A percentile compares a stretch with the other conserved stretches of the same genome.
Conservation (phyloP, 352 stramenopile species). For the Pelagophyceae sp. region DNA sequence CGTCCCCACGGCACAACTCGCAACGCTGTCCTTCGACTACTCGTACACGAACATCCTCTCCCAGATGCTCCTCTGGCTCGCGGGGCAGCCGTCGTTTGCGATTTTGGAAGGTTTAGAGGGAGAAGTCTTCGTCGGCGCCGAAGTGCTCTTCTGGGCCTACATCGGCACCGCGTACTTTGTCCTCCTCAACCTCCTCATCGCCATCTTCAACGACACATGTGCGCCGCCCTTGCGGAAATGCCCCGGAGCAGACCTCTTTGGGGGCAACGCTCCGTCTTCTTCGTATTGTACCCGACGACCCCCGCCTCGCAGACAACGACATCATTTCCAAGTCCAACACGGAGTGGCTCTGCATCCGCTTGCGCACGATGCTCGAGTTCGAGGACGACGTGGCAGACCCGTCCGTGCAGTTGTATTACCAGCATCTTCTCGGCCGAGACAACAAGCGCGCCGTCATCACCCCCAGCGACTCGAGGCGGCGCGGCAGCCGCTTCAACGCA, state of each 20-base stretch:
- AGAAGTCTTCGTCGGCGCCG: neutral
- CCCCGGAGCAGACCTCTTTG: too few relatives aligned
- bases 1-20: neutral
- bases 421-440: neutral
- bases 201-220: neutral
- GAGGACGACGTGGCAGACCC: neutral
- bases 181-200: conserved; percentile 10
- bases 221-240: too few relatives aligned
- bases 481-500: neutral
- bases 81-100: neutral
- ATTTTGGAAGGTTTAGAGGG: neutral
- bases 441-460: neutral
- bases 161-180: neutral
- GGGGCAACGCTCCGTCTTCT: too few relatives aligned
- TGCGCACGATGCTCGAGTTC: neutral
- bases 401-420: neutral
- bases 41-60: neutral
- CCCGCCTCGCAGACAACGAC: too few relatives aligned
- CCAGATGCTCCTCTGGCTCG: conserved; percentile 4
- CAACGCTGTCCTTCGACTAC: neutral
- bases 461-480: neutral
- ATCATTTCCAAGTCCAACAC: neutral
- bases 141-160: neutral
- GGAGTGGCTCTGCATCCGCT: conserved; percentile 2
- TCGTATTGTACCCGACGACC: too few relatives aligned